Base-by-base conservation (phyloP, 179 eudicot species). In the Corrigiola litoralis region DNA sequence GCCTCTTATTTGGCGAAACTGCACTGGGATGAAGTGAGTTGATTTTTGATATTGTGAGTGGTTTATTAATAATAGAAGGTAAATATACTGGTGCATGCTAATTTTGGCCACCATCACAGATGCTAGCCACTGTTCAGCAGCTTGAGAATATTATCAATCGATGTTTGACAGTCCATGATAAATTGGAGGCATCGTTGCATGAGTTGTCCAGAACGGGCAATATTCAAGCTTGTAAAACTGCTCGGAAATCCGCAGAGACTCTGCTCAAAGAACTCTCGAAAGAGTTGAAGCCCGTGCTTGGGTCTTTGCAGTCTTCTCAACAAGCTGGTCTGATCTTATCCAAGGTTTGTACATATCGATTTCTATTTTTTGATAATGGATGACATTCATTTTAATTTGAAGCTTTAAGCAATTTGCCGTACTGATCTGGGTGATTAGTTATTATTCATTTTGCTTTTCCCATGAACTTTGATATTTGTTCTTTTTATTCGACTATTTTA, bases 11-110 rank as follows among this genome's bases (percentile, higher is more conserved):
- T 95, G 70, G 99, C 99, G 41, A 88, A 77, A 72, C 80, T 86
- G 75, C 99, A 95, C 72, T 85, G 94, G 97, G 99, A 95, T 58
- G 99, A 95, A 97, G 99, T 88, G 64, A 25, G 81, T 41, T 16
- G 10, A 25, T 20, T 23, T 10, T 31, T 46, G 25, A 5, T 52
- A 18, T 17, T 11, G n/a, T n/a, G n/a, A n/a, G n/a, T n/a, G n/a
- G n/a, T n/a, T n/a, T n/a, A n/a, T n/a, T n/a, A n/a, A n/a, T n/a
- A n/a, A n/a, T 54, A 48, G 18, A 36, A 51, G 34, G 32, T 21
- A 63, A 37, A 33, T 18, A 25, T 44, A 29, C n/a, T 44, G 21
- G 18, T 16, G 1, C n/a, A 27, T 52, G 32, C 50, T 76, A 41
- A 61, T 50, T 3, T 46, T 62, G 40, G 40, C n/a, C 33, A 25